Conservation (phyloP, 768 basidiomycete genomes). For the Naematelia encephala region DNA sequence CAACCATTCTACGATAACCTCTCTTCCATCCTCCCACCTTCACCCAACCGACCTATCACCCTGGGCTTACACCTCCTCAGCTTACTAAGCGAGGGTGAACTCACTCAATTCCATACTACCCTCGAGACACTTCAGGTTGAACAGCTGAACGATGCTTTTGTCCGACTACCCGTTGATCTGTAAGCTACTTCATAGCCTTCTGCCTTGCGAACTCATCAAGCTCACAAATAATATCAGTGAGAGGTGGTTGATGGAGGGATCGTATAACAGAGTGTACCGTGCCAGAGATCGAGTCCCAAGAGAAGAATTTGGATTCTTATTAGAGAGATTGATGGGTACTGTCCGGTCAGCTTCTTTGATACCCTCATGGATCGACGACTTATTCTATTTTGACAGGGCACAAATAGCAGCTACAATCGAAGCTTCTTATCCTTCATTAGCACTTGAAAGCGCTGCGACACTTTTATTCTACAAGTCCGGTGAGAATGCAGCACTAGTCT, state of each 20-base stretch:
- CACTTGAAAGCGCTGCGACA: slow-evolving; percentile 81
- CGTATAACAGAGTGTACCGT: slow-evolving; percentile 96
- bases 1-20: slow-evolving; percentile 34
- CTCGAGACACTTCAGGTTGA: slow-evolving; percentile 69
- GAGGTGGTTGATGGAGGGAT: slow-evolving; percentile 97
- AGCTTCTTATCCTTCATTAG: slow-evolving; percentile 84
- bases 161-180: slow-evolving; percentile 48
- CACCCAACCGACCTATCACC: slow-evolving; percentile 80
- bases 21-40: slow-evolving; percentile 62
- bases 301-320: slow-evolving; percentile 91
- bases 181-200: slow-evolving; percentile 22
- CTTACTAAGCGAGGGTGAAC: slow-evolving; percentile 81
- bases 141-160: slow-evolving; percentile 47
- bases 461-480: slow-evolving; percentile 85
- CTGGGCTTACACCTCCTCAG: slow-evolving; percentile 92
- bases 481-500: slow-evolving; percentile 60
- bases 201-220: no score
- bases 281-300: slow-evolving; percentile 87
- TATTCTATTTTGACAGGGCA: slow-evolving; percentile 57
- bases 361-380: neutral
- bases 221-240: slow-evolving; percentile 56
- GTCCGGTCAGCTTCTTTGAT: slow-evolving; percentile 63
- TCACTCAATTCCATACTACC: slow-evolving; percentile 95
- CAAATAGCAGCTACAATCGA: slow-evolving; percentile 98
- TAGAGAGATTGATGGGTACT: slow-evolving; percentile 88